Evolutionary conservation across 805 yeast genomes (phyloP), one percentile per base, ranked within the genome.

Genomic region (Pichia cephalocereana): DNA sequence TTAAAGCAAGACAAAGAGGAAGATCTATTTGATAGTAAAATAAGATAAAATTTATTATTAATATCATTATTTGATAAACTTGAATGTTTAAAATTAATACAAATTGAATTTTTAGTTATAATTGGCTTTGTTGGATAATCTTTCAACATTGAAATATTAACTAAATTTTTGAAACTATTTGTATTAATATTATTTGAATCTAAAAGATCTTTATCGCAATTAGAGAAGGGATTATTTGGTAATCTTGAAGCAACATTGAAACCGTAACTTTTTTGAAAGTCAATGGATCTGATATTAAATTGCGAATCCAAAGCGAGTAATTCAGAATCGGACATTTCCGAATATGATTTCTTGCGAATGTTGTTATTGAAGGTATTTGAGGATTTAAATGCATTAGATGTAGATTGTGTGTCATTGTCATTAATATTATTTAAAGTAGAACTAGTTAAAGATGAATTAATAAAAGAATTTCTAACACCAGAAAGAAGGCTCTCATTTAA

Each of bases 1-100:
- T 85, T 91, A 17, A 86, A 63, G 1, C 86, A 79, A 30, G 80
- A 83, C 85, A 90, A 80, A 0, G 93, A 82, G 62, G 82, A 85
- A 43, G 69, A 70, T 48, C 86, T 69, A 6, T 84, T 87, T 47
- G 81, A 71, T 40, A 86, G 70, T 55, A 82, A 77, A 14, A 80
- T 75, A 51, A 84, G 48, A 49, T 60, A 58, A 40, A 52, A 59
- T 44, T 56, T 60, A 40, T 54, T 53, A 43, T 53, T 55, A 27
- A 52, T 32, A 2, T 52, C 44, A n/a, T 41, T 51, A 19, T 48
- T 48, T 27, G 37, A 17, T 23, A 60, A 72, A 31, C 65, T 61
- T 17, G 64, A 54, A 58, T 75, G 80, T 52, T 70, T 71, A 44
- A 66, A 70, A n/a, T 74, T 71, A 38, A 75, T 58, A 51, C 72